Conservation (phyloP, 2,329 filamentous ascomycete species). For the Fusarium nelsonii region DNA sequence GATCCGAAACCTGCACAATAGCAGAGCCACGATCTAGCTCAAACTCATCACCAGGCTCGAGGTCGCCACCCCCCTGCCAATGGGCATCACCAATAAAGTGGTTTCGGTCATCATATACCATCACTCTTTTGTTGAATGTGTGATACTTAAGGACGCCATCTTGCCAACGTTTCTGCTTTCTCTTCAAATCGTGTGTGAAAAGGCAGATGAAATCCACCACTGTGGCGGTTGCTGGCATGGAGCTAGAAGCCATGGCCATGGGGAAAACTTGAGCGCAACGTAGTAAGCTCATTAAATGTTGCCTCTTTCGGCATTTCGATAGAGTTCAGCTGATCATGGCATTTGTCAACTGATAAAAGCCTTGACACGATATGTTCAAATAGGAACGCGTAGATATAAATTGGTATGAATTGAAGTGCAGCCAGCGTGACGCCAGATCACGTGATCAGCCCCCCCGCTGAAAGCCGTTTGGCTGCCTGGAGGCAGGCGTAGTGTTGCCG, state of each 20-base stretch:
- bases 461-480: slow-evolving; percentile 19
- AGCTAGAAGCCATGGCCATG: slow-evolving; percentile 33
- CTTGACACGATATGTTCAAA: slow-evolving; percentile 3
- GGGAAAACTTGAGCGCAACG: neutral
- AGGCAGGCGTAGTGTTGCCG: neutral
- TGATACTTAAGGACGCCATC: slow-evolving; percentile 91
- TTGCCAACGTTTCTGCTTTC: slow-evolving; percentile 94
- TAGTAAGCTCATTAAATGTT: neutral
- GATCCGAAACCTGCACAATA: slow-evolving; percentile 84
- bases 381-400: slow-evolving; percentile 26
- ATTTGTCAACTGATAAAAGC: neutral
- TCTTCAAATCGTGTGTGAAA: slow-evolving; percentile 85
- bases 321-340: neutral
- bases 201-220: slow-evolving; percentile 88
- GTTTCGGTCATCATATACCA: slow-evolving; percentile 87
- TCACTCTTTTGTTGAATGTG: slow-evolving; percentile 89
- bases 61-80: slow-evolving; percentile 75
- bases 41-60: slow-evolving; percentile 86
- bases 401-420: neutral
- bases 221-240: slow-evolving; percentile 65
- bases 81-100: slow-evolving; percentile 89
- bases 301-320: slow-evolving; percentile 16
- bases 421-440: slow-evolving; percentile 40
- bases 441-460: slow-evolving; percentile 23
- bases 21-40: slow-evolving; percentile 79